Conservation (phyloP, 768 basidiomycete genomes). For the Suillus spraguei region DNA sequence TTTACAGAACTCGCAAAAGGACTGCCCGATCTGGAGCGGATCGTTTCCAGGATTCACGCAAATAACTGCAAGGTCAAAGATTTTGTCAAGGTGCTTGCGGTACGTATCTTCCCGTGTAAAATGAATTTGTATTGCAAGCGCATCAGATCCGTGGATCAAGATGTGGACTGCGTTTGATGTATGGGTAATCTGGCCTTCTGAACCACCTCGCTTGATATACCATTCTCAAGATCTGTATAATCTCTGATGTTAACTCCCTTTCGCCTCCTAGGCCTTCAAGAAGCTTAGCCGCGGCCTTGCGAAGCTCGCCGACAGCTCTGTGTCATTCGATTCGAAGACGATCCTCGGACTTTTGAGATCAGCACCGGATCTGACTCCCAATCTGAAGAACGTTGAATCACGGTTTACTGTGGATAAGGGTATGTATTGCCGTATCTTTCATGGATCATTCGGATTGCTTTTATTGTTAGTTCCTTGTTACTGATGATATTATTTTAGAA, state of each 20-base stretch:
- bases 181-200: neutral
- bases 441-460: neutral
- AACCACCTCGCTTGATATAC: neutral
- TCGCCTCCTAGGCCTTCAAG: constrained; percentile 65
- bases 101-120: constrained; percentile 35
- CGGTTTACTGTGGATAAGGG: constrained; percentile 69
- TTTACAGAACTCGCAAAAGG: constrained; percentile 81
- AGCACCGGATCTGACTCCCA: constrained; percentile 76
- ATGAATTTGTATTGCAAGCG: constrained; percentile 1
- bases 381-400: constrained; percentile 71
- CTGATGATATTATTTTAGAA: constrained; percentile 38
- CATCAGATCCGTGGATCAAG: constrained; percentile 1
- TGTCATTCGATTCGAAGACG: constrained; percentile 75
- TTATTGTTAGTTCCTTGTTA: constrained; percentile 6
- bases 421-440: constrained; percentile 25
- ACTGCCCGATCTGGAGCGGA: constrained; percentile 89
- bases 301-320: constrained; percentile 62
- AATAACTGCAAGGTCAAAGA: constrained; percentile 86
- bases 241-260: constrained; percentile 12
- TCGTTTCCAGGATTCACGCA: constrained; percentile 94
- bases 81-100: constrained; percentile 81
- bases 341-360: constrained; percentile 74
- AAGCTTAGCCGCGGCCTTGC: constrained; percentile 69
- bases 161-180: neutral
- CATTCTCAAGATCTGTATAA: neutral